Percentiles rank a stretch among this genome's conserved stretches.
Evolutionary conservation across 2,329 filamentous ascomycete species (phyloP).

Genomic region (Calonectria pseudoreteaudii): DNA sequence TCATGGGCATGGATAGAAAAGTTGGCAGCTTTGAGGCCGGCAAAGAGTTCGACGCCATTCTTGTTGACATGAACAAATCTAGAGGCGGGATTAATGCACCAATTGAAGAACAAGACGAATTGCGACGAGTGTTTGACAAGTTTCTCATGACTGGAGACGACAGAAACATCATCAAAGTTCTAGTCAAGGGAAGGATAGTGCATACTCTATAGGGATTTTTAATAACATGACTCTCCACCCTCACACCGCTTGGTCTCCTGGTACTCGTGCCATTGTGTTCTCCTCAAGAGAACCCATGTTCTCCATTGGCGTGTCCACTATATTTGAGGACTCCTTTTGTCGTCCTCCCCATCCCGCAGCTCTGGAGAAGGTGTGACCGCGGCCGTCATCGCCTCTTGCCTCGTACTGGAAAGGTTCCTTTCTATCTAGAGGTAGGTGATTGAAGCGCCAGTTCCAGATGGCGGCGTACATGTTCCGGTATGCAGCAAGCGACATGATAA

Average conservation of each 20-base stretch:
- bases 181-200: slow-evolving; percentile 58
- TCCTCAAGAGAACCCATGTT: slow-evolving; percentile 11
- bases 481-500: slow-evolving; percentile 68
- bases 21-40: slow-evolving; percentile 69
- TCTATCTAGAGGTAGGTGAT: slow-evolving; percentile 72
- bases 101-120: slow-evolving; percentile 61
- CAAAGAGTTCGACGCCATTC: slow-evolving; percentile 72
- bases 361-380: slow-evolving; percentile 37
- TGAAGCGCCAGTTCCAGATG: slow-evolving; percentile 76
- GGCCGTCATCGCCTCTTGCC: slow-evolving; percentile 27
- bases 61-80: slow-evolving; percentile 54
- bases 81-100: slow-evolving; percentile 61
- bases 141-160: slow-evolving; percentile 76
- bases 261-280: slow-evolving; percentile 24
- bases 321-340: slow-evolving; percentile 17
- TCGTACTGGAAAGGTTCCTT: slow-evolving; percentile 47
- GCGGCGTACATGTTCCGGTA: slow-evolving; percentile 77
- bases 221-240: background rate
- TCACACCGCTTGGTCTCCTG: slow-evolving; percentile 34
- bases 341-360: slow-evolving; percentile 44
- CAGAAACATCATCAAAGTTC: slow-evolving; percentile 68
- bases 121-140: slow-evolving; percentile 67
- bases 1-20: slow-evolving; percentile 64
- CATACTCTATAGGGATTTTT: slow-evolving; percentile 16
- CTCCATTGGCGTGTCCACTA: slow-evolving; percentile 14